A percentile compares a stretch with the other conserved stretches of the same genome.
Conservation (phyloP, 192 early-diverging fungal genomes). For the Kappamyces sp. region DNA sequence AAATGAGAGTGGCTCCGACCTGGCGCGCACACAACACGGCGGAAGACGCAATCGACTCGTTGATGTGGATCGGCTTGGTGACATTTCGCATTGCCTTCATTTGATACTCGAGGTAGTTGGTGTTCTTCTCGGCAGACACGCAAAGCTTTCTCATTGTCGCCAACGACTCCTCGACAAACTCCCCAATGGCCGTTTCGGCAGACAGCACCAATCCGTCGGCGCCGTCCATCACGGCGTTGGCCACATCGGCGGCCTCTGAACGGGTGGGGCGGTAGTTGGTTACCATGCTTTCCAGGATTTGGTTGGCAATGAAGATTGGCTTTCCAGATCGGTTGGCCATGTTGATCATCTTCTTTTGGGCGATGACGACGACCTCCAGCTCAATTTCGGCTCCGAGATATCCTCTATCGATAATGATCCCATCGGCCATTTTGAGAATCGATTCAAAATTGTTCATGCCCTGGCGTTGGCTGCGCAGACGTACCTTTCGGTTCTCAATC, state of each 20-base stretch:
- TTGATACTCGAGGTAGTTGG: conserved; percentile 55
- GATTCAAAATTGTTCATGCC: conserved; percentile 52
- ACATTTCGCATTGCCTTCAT: conserved; percentile 49
- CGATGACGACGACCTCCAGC: conserved; percentile 47
- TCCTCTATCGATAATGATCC: conserved; percentile 56
- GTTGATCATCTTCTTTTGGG: conserved; percentile 56
- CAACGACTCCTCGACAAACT: conserved; percentile 40
- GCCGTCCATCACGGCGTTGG: conserved; percentile 59
- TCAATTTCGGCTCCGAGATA: conserved; percentile 56
- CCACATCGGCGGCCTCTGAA: conserved; percentile 37
- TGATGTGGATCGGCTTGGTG: conserved; percentile 51
- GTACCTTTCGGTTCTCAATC: conserved; percentile 48
- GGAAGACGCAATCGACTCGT: conserved; percentile 54
- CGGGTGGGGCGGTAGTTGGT: conserved; percentile 47
- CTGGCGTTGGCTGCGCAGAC: too few species aligned
- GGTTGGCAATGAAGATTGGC: conserved; percentile 53
- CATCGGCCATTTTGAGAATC: conserved; percentile 49
- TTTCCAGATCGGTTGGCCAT: conserved; percentile 51
- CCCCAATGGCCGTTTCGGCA: conserved; percentile 54
- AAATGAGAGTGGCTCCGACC: conserved; percentile 47
- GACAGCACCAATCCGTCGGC: conserved; percentile 55
- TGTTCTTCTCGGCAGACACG: conserved; percentile 48
- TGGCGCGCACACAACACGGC: conserved; percentile 49
- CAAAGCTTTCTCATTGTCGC: conserved; percentile 45
- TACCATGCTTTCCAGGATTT: conserved; percentile 56